Base-by-base conservation (phyloP, 148 eudicot species). In the Cornus kousa region DNA sequence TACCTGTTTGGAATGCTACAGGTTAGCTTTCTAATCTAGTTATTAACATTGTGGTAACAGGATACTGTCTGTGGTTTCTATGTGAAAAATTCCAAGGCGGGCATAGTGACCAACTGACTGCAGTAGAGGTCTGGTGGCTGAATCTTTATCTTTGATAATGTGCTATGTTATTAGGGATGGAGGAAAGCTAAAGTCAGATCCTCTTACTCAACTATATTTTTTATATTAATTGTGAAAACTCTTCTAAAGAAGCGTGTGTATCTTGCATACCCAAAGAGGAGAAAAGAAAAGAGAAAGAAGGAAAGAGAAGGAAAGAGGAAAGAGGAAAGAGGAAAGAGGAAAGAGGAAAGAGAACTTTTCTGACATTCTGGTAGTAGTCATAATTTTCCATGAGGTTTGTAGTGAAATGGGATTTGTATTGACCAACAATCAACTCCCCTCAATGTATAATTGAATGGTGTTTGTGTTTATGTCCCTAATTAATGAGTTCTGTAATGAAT, bases 1-100 rank as follows among this genome's bases (percentile, higher is more conserved):
- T 97, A 97, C 86, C 91, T 97, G 75, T 97, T 97, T 84, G 99
- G 99, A 80, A 94, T 97, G 97, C 82, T 97, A 77, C 99, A 97
- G 90, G 99, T 94, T 73, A 78, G 82, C 73, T 76, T 79, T 79
- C 39, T 48, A 3, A 12, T 35, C 50, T 43, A 62, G 16, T 33
- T 8, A 13, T 65, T 9, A 23, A 68, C 2, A 12, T 22, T 77
- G 64, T 65, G 28, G 31, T 50, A 12, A 5, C 19, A 53, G 13
- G n/a, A 50, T 31, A 19, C 66, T 19, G 31, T 48, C 9, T 77
- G 79, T 77, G 39, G 71, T 11, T 9, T 10, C 48, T 43, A 23
- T 7, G n/a, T 67, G 71, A 43, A 43, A 43, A 13, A 43, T 14
- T 60, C n/a, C 43, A 43, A 7, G 35, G n/a, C 7, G 55, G 31